phyloP scores from a whole-genome alignment of 2,329 filamentous ascomycete species.

The Colletotrichum sp. region DNA sequence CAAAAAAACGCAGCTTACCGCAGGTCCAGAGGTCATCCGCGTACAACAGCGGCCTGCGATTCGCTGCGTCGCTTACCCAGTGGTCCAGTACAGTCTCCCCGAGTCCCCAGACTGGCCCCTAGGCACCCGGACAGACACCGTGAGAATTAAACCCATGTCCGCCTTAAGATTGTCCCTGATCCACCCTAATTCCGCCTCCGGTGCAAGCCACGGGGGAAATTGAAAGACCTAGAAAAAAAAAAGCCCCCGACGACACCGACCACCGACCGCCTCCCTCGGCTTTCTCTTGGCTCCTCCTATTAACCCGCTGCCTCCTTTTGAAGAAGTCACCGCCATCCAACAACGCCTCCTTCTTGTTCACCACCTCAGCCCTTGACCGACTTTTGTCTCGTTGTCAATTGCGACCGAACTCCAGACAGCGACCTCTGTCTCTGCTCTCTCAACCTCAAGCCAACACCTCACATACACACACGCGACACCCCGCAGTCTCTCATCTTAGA shows the following conservation, averaged over 20 bases:
- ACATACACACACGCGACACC: neutral
- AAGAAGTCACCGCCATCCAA: neutral
- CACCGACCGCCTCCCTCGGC: neutral
- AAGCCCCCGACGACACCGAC: constrained; percentile 14
- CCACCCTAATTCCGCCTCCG: constrained; percentile 17
- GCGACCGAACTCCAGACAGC: neutral
- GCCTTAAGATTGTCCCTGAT: neutral
- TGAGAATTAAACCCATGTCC: neutral
- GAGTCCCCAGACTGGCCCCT: neutral
- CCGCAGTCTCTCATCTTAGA: neutral
- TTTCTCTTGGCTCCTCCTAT: neutral
- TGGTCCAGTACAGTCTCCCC: neutral
- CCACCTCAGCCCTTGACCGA: neutral
- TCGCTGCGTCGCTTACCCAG: neutral
- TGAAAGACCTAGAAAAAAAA: constrained; percentile 5
- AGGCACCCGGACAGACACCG: neutral
- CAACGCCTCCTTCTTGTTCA: neutral
- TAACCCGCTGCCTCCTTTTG: neutral
- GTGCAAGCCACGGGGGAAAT: constrained; percentile 18
- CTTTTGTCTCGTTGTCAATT: neutral
- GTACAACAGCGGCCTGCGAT: neutral
- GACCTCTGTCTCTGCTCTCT: neutral
- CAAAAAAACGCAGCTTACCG: neutral
- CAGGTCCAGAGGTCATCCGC: neutral
- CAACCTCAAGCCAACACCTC: neutral